Percentiles rank a stretch among this genome's conserved stretches.
These are phyloP conservation scores for Silene coronaria DNA, from an alignment of 179 eudicot species.

Conservation along the genomic window DNA sequence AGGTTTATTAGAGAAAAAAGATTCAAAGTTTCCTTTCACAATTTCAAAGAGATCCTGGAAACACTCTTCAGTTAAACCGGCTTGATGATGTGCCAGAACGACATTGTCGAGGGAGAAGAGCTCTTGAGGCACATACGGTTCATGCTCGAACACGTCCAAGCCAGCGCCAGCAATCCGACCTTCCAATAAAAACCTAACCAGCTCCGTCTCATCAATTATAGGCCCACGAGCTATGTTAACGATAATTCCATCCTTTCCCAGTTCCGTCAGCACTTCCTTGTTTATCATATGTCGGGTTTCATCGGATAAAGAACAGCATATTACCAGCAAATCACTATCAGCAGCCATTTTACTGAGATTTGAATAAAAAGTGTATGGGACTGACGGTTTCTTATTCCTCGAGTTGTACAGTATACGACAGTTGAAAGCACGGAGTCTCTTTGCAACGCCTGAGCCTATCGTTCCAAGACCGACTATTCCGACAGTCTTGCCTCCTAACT, in stretches of 20 bases:
- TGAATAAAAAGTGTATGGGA: conserved; percentile 34
- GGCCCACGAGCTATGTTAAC: conserved; percentile 57
- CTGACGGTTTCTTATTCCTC: conserved; percentile 33
- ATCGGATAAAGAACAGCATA: conserved; percentile 55
- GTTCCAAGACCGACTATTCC: conserved; percentile 70
- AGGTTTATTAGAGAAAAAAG: conserved; percentile 34
- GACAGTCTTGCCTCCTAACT: conserved; percentile 47
- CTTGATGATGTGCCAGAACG: conserved; percentile 54
- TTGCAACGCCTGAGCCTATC: conserved; percentile 53
- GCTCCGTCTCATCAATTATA: conserved; percentile 50
- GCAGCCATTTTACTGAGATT: conserved; percentile 33
- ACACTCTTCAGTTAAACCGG: conserved; percentile 37
- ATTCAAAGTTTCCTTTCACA: conserved; percentile 31
- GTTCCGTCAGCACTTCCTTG: conserved; percentile 41
- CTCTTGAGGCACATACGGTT: conserved; percentile 56
- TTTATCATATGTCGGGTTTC: conserved; percentile 51
- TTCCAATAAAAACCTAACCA: conserved; percentile 40
- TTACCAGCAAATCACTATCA: conserved; percentile 37
- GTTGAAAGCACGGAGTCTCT: conserved; percentile 49
- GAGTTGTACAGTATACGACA: conserved; percentile 55
- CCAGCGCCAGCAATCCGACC: conserved; percentile 70
- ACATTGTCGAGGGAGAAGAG: conserved; percentile 52
- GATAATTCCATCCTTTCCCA: conserved; percentile 58
- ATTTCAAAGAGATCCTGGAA: conserved; percentile 26
- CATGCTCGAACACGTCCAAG: conserved; percentile 64